phyloP scores from a whole-genome alignment of 208 protist genomes.

The Novymonas esmeraldas region DNA sequence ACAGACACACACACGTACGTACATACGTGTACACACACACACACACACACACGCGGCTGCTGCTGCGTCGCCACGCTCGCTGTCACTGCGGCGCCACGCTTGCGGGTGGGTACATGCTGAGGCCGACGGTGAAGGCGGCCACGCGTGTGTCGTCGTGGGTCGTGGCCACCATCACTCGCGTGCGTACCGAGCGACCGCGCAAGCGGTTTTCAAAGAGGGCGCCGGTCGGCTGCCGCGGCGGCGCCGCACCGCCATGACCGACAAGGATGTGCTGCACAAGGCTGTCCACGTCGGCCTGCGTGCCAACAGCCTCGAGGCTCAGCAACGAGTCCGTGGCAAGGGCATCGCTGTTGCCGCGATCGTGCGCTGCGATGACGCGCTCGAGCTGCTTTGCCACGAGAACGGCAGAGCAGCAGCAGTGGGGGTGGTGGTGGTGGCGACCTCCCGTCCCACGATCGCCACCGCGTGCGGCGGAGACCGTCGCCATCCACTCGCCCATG shows the following conservation, averaged over 20 bases:
- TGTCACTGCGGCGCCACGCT: slow-evolving; percentile 11
- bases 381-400: slow-evolving; percentile 66
- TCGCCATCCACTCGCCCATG: not conserved
- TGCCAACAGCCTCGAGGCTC: not conserved
- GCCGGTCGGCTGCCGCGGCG: slow-evolving; percentile 1
- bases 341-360: slow-evolving; percentile 17
- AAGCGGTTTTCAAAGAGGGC: slow-evolving; percentile 63
- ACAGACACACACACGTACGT: no score
- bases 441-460: not conserved
- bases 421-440: not conserved
- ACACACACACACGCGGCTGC: not conserved
- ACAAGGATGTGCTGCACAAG: slow-evolving; percentile 45
- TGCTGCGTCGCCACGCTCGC: not conserved
- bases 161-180: slow-evolving; percentile 65
- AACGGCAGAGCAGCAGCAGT: slow-evolving; percentile 17
- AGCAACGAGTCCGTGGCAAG: slow-evolving; percentile 14
- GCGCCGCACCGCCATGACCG: not conserved
- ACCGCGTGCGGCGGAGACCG: not conserved
- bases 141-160: slow-evolving; percentile 47
- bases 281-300: slow-evolving; percentile 26
- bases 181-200: slow-evolving; percentile 40
- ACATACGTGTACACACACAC: not conserved
- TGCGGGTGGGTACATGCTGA: slow-evolving; percentile 69
- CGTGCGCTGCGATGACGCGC: slow-evolving; percentile 36
- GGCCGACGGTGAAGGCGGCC: slow-evolving; percentile 57